Percentiles rank a stretch among this genome's conserved stretches.
Conservation (phyloP, 805 yeast species). For the Spathaspora hagerdaliae region DNA sequence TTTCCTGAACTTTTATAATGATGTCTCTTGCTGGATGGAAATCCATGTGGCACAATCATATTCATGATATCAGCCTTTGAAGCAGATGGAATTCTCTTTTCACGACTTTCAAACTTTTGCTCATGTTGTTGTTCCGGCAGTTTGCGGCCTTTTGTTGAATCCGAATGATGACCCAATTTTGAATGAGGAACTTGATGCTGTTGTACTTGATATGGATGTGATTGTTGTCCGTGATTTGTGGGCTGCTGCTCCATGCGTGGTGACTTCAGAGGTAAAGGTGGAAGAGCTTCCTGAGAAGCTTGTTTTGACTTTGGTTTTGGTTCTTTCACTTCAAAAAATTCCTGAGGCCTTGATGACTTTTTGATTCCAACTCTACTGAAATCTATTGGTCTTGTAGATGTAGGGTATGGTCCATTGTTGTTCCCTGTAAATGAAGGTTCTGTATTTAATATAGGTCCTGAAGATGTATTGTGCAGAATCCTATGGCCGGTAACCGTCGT, state of each 20-base stretch:
- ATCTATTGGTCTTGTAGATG: background rate
- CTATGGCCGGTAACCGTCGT: background rate
- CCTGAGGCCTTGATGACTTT: background rate
- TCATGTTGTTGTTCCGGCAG: background rate
- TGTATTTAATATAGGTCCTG: background rate
- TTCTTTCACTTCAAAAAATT: background rate
- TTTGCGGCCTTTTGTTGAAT: background rate
- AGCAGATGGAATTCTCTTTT: slow-evolving; percentile 6
- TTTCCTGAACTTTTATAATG: background rate
- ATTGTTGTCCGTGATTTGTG: background rate
- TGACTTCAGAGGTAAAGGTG: background rate
- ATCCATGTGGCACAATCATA: slow-evolving; percentile 2
- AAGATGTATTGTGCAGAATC: background rate
- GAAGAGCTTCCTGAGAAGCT: background rate
- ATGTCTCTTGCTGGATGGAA: background rate
- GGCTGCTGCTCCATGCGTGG: background rate
- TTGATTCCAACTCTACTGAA: background rate
- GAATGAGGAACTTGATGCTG: slow-evolving; percentile 4
- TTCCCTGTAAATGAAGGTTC: background rate
- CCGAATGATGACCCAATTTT: background rate
- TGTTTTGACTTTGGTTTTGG: background rate
- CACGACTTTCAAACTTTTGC: background rate
- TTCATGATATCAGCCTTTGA: slow-evolving; percentile 5
- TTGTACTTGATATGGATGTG: background rate
- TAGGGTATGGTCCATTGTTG: background rate